Evolutionary conservation across 176 grass and related monocot species (phyloP).

Genomic region (Tillandsia leiboldiana): DNA sequence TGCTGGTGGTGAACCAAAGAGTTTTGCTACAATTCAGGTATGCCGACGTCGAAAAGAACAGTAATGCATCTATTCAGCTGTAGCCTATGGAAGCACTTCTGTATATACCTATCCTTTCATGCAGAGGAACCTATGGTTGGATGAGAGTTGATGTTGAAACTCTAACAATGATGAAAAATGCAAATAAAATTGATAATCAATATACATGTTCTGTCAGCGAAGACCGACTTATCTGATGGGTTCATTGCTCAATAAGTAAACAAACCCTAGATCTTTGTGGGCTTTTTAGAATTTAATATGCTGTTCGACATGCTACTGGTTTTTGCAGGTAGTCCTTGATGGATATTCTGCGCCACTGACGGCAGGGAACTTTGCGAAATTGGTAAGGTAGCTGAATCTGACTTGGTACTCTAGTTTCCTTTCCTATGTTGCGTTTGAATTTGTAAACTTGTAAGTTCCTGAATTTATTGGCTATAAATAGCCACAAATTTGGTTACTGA

Average conservation of each 20-base stretch:
- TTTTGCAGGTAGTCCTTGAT: slow-evolving; percentile 65
- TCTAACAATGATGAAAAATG: too few species aligned
- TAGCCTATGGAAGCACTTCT: not conserved
- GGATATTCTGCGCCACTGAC: slow-evolving; percentile 88
- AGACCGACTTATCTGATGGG: not conserved
- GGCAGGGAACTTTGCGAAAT: slow-evolving; percentile 79
- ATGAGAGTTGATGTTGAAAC: too few species aligned
- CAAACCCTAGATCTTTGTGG: not conserved
- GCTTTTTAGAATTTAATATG: not conserved
- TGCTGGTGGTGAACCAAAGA: slow-evolving; percentile 79
- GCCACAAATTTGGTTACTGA: not conserved
- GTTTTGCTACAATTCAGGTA: slow-evolving; percentile 75
- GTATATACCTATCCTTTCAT: not conserved
- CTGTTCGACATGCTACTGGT: not conserved
- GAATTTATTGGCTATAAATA: not conserved
- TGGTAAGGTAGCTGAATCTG: slow-evolving; percentile 71
- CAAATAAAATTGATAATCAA: too few species aligned
- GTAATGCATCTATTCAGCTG: not conserved
- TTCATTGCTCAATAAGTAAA: too few species aligned
- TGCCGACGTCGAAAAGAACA: not conserved
- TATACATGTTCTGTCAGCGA: not conserved
- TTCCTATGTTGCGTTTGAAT: not conserved
- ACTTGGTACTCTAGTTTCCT: slow-evolving; percentile 24
- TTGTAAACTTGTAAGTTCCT: not conserved
- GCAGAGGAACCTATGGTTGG: too few species aligned